Conservation (phyloP, 805 yeast genomes). For the Pichia cabralensis region DNA sequence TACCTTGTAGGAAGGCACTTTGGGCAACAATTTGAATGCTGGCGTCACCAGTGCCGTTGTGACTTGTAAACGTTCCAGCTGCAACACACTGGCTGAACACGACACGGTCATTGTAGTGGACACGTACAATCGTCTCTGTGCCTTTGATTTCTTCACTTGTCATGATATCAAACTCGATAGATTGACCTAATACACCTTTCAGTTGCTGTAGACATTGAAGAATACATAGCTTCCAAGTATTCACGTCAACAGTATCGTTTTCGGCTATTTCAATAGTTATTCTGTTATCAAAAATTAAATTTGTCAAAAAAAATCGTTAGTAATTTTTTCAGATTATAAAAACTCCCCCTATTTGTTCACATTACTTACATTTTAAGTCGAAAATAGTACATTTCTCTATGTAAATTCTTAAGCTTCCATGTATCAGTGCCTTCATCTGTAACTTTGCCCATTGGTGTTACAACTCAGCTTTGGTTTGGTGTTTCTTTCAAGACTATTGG, state of each 20-base stretch:
- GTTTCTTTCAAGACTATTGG: too few species aligned
- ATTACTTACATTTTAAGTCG: constrained; percentile 11
- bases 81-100: constrained; percentile 14
- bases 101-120: constrained; percentile 15
- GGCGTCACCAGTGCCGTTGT: constrained; percentile 8
- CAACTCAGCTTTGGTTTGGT: too few species aligned
- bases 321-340: too few species aligned
- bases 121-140: constrained; percentile 14
- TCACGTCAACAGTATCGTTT: constrained; percentile 10
- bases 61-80: constrained; percentile 9
- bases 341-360: neutral
- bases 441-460: too few species aligned
- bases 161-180: constrained; percentile 20
- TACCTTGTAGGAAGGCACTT: constrained; percentile 5
- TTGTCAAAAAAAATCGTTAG: too few species aligned
- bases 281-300: neutral
- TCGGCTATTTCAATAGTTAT: too few species aligned
- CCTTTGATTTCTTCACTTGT: neutral
- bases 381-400: constrained; percentile 12
- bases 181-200: constrained; percentile 21
- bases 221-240: constrained; percentile 22
- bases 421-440: too few species aligned
- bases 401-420: constrained; percentile 5
- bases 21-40: neutral
- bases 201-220: constrained; percentile 14